Conservation (phyloP, 148 eudicot species). For the Camellia sinensis region DNA sequence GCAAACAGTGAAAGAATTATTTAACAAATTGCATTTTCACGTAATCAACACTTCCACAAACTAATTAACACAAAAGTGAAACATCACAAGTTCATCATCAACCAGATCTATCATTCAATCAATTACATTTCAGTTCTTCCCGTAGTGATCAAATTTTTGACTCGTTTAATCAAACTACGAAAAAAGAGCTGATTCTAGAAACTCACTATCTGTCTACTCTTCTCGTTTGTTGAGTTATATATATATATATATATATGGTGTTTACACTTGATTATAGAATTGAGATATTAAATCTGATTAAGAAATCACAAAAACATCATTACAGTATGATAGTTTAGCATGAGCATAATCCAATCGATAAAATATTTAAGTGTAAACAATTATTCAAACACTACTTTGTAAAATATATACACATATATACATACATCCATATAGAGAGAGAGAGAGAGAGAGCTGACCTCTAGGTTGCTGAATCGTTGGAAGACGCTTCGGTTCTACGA, state of each 20-base stretch:
- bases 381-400: neutral
- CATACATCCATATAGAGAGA: neutral
- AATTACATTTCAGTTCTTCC: neutral
- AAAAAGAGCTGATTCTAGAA: neutral
- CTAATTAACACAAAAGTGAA: neutral
- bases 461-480: neutral
- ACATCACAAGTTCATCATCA: neutral
- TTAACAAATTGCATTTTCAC: no score
- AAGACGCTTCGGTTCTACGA: neutral
- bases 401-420: no score
- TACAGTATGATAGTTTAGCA: neutral
- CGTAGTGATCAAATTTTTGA: neutral
- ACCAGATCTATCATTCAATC: neutral
- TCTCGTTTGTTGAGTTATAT: neutral
- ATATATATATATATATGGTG: neutral
- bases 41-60: neutral
- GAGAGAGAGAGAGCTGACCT: constrained; percentile 12
- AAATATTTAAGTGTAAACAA: neutral
- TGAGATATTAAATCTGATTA: neutral
- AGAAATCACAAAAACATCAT: neutral
- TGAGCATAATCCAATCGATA: neutral
- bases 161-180: neutral
- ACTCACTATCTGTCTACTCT: no score
- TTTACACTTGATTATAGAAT: neutral
- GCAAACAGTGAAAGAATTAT: no score